A percentile compares a stretch with the other conserved stretches of the same genome.
Evolutionary conservation across 257 asterid genomes (phyloP).

Genomic region (Lycium barbarum): DNA sequence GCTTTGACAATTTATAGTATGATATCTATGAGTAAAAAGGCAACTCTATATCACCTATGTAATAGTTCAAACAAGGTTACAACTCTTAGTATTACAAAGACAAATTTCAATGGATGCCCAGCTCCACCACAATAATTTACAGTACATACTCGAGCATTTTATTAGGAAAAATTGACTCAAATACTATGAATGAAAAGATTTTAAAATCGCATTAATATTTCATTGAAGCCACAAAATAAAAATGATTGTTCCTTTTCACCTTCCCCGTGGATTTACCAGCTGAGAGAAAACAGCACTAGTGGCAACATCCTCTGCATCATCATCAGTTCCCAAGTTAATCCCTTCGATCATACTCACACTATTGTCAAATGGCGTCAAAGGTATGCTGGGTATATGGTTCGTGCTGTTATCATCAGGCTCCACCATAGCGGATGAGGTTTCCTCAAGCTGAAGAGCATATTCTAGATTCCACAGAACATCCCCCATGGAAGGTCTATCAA

Average conservation of each 20-base stretch:
- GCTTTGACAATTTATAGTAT: constrained; percentile 27
- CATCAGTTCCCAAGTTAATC: constrained; percentile 62
- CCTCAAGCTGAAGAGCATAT: constrained; percentile 83
- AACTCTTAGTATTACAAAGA: constrained; percentile 44
- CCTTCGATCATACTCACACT: constrained; percentile 70
- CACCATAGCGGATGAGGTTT: constrained; percentile 64
- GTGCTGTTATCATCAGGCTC: constrained; percentile 76
- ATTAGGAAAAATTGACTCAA: constrained; percentile 36
- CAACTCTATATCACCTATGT: constrained; percentile 48
- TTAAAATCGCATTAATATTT: constrained; percentile 40
- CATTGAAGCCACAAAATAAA: constrained; percentile 24
- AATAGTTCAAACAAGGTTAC: constrained; percentile 43
- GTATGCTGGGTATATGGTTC: constrained; percentile 63
- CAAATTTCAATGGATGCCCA: constrained; percentile 37
- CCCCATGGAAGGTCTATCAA: constrained; percentile 84
- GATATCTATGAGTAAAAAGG: constrained; percentile 15
- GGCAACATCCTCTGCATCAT: constrained; percentile 70
- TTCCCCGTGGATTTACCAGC: constrained; percentile 82
- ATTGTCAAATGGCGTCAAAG: constrained; percentile 65
- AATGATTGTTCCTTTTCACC: constrained; percentile 44
- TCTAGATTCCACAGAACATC: constrained; percentile 84
- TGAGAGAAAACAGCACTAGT: constrained; percentile 80
- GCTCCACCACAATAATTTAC: constrained; percentile 41
- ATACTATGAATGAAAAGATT: constrained; percentile 43
- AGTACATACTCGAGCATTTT: constrained; percentile 40